These are phyloP conservation scores for Eucalyptus paniculata DNA, from an alignment of 345 rosid genomes.

Conservation along the genomic window DNA sequence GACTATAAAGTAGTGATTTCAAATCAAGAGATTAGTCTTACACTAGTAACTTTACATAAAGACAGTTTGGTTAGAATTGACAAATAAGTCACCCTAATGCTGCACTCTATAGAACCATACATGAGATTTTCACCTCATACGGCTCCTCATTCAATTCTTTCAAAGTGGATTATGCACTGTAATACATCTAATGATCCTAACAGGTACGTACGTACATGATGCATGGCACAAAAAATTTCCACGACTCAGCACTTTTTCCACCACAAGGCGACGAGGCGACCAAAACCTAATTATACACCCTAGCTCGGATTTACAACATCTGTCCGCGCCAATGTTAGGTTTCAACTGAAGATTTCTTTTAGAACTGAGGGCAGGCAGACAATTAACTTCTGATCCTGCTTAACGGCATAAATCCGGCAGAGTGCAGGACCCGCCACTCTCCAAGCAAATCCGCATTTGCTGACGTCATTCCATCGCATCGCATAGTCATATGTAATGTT, in stretches of 20 bases:
- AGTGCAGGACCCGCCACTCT: constrained; percentile 58
- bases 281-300: neutral
- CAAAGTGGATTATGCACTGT: neutral
- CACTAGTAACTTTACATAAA: too few relatives aligned
- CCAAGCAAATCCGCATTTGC: constrained; percentile 54
- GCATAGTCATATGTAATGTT: constrained; percentile 34
- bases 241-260: neutral
- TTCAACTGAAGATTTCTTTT: constrained; percentile 20
- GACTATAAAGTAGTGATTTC: too few relatives aligned
- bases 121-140: too few relatives aligned
- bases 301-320: neutral
- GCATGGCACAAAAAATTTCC: neutral
- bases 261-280: neutral
- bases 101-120: rapidly evolving
- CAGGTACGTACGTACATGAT: neutral
- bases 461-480: neutral
- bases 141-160: too few relatives aligned
- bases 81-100: too few relatives aligned
- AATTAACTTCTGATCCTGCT: constrained; percentile 1
- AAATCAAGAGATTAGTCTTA: rapidly evolving
- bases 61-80: too few relatives aligned
- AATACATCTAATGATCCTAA: neutral
- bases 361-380: constrained; percentile 17
- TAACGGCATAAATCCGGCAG: constrained; percentile 11
- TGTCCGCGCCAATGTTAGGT: neutral